Evolutionary conservation across 495 filamentous ascomycete genomes (phyloP), one percentile per base, ranked within the genome.

Genomic region (Penicillium maclennaniae): DNA sequence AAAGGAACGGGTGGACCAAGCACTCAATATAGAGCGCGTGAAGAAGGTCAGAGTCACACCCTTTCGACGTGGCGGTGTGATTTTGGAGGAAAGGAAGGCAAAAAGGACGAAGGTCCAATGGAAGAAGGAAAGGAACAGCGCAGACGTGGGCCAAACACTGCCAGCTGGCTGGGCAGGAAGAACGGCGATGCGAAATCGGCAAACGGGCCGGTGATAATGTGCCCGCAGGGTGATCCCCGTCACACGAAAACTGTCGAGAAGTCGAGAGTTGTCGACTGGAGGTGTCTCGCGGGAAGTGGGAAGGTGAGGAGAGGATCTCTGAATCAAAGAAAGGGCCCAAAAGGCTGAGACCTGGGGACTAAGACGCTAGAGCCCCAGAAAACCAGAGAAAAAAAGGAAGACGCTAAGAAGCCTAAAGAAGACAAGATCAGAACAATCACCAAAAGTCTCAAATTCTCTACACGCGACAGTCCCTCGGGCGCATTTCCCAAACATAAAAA

Each of bases 111-210:
- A 15, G 19, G 26, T n/a, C 14, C 38, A 51, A 49, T 23, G 38
- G 37, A 51, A 51, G 31, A 40, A 27, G 19, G 41, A 39, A 48
- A 43, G 43, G 37, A 34, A 37, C 36, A 56, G 49, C 37, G 54
- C 26, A 56, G 51, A 55, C 53, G 58, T 62, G 55, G 55, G 45
- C 55, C 59, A 59, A 58, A 56, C 51, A 43, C 17, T 43, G 49
- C 54, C 47, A 61, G 58, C 58, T 61, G 60, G 56, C 62, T 66
- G 60, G 63, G 63, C 56, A 58, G 60, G 43, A 59, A 60, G 36
- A 43, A 50, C 38, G 5, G 20, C 23, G 37, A n/a, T 20, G 40
- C n/a, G 19, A 53, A 53, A 61, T 63, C 60, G 44, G 52, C 57
- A 66, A 66, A 63, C 57, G 63, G 60, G 49, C 62, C 44, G 47